Evolutionary conservation across 805 yeast species (phyloP).

Genomic region (Starmerella floricola): DNA sequence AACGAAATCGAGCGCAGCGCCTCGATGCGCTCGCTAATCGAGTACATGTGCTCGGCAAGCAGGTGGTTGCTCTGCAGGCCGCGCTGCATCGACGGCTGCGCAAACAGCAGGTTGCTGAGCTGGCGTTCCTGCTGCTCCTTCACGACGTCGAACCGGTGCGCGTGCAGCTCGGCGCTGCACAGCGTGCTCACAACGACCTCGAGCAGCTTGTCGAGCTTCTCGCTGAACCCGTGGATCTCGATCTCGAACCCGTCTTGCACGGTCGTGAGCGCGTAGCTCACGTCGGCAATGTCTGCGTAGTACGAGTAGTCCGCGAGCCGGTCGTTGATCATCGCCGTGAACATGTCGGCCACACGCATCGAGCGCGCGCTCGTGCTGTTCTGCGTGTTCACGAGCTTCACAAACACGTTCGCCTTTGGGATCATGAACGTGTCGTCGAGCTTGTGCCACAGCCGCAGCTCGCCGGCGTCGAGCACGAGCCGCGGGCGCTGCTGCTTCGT

Average conservation of each 20-base stretch:
- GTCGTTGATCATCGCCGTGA: constrained; percentile 63
- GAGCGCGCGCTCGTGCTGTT: constrained; percentile 23
- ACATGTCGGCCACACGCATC: constrained; percentile 47
- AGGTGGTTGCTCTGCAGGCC: constrained; percentile 49
- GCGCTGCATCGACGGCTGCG: constrained; percentile 69
- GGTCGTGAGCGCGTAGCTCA: constrained; percentile 43
- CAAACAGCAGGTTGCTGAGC: constrained; percentile 54
- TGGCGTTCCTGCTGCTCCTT: constrained; percentile 53
- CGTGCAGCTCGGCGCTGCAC: constrained; percentile 37
- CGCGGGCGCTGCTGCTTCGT: constrained; percentile 47
- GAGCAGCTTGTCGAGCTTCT: constrained; percentile 56
- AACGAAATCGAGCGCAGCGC: constrained; percentile 37
- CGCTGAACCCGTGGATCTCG: constrained; percentile 67
- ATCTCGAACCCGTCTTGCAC: constrained; percentile 62
- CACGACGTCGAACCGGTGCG: constrained; percentile 51
- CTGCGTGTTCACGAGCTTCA: constrained; percentile 49
- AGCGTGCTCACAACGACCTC: constrained; percentile 48
- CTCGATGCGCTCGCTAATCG: constrained; percentile 48
- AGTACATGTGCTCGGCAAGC: constrained; percentile 62
- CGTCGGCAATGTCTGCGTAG: constrained; percentile 74
- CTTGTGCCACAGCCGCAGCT: constrained; percentile 55
- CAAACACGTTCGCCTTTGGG: constrained; percentile 67
- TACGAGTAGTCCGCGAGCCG: constrained; percentile 64
- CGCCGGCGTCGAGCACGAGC: constrained; percentile 38
- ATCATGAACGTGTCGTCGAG: constrained; percentile 80